Evolutionary conservation across 1,284 basidiomycete species (phyloP).

Genomic region (Malassezia vespertilionis): DNA sequence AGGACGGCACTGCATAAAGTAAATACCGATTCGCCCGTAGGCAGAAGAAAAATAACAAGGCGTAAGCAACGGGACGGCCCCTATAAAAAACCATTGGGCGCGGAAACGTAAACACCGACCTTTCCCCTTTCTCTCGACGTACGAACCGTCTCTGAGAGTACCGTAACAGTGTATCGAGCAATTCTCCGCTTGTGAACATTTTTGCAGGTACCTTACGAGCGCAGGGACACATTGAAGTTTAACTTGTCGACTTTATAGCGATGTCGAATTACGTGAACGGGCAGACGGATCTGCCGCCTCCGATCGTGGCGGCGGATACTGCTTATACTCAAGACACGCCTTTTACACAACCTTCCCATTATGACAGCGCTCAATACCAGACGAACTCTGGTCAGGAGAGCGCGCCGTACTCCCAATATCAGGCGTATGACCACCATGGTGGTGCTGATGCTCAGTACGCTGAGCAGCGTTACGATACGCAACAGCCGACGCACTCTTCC

Average conservation of each 20-base stretch:
- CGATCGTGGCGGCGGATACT: slow-evolving; percentile 16
- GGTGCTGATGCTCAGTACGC: slow-evolving; percentile 6
- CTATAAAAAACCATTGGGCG: slow-evolving; percentile 14
- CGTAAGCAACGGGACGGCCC: slow-evolving; percentile 14
- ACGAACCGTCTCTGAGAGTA: slow-evolving; percentile 7
- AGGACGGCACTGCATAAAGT: slow-evolving; percentile 5
- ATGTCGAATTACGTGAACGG: slow-evolving; percentile 2
- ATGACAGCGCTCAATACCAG: slow-evolving; percentile 3
- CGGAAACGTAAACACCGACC: slow-evolving; percentile 7
- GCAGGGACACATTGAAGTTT: slow-evolving; percentile 10
- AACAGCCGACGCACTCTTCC: slow-evolving; percentile 9
- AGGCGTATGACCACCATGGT: neutral
- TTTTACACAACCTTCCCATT: slow-evolving; percentile 11
- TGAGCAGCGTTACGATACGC: neutral
- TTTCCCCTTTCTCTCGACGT: slow-evolving; percentile 9
- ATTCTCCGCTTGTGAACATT: slow-evolving; percentile 6
- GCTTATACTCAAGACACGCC: slow-evolving; percentile 16
- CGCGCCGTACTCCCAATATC: slow-evolving; percentile 4
- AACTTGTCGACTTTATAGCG: neutral
- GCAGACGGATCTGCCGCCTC: slow-evolving; percentile 13
- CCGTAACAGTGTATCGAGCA: slow-evolving; percentile 9
- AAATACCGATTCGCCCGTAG: slow-evolving; percentile 13
- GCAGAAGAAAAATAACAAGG: slow-evolving; percentile 1
- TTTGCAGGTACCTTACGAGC: slow-evolving; percentile 11
- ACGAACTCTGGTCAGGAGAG: slow-evolving; percentile 1